Conservation (phyloP, 495 filamentous ascomycete species). For the Talaromyces thailandensis region DNA sequence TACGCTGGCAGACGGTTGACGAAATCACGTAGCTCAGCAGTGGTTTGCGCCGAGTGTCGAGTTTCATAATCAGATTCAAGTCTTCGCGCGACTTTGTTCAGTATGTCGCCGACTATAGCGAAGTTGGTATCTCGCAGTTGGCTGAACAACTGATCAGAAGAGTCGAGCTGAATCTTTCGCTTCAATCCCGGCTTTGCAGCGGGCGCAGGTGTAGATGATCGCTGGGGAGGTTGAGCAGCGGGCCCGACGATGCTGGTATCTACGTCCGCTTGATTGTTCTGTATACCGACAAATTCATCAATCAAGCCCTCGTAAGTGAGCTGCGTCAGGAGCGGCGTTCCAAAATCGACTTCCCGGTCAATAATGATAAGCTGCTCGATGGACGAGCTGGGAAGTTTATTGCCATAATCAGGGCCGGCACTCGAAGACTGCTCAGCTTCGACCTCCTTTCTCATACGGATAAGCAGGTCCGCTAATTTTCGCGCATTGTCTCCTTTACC, state of each 20-base stretch:
- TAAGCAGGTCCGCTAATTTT: conserved; percentile 76
- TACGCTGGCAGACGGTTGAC: conserved; percentile 86
- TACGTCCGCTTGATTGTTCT: conserved; percentile 83
- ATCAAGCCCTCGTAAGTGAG: conserved; percentile 95
- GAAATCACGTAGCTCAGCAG: conserved; percentile 83
- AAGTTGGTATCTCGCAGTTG: conserved; percentile 91
- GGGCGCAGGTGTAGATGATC: conserved; percentile 43
- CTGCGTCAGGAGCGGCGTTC: conserved; percentile 84
- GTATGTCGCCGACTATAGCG: conserved; percentile 76
- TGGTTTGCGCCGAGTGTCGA: conserved; percentile 80
- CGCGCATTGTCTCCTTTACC: conserved; percentile 95
- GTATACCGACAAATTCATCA: conserved; percentile 87
- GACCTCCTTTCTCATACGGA: conserved; percentile 86
- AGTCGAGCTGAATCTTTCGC: conserved; percentile 83
- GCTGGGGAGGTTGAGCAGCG: conserved; percentile 45
- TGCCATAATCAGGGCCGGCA: conserved; percentile 45
- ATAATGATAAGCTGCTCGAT: conserved; percentile 91
- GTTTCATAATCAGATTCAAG: conserved; percentile 83
- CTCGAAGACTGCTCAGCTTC: conserved; percentile 65
- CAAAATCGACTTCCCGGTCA: conserved; percentile 89
- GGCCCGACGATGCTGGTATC: conserved; percentile 83
- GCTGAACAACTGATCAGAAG: conserved; percentile 80
- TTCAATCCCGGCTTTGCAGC: conserved; percentile 58
- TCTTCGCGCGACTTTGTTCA: conserved; percentile 87
- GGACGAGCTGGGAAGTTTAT: conserved; percentile 71